Conservation (phyloP, 1,139 yeast species). For the Debaryomyces psychrophilus region DNA sequence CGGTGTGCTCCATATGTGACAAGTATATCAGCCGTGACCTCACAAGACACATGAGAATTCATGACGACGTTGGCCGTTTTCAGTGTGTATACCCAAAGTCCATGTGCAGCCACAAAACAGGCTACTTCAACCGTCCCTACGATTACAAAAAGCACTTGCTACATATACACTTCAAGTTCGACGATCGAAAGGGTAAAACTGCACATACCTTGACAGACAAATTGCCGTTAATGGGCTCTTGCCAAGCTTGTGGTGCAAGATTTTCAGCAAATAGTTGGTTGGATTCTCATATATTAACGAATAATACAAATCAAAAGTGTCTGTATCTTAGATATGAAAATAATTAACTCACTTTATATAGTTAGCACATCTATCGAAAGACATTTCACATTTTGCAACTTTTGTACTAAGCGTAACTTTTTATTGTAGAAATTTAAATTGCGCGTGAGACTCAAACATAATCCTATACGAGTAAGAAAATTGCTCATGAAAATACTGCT, state of each 20-base stretch:
- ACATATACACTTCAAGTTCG: slow-evolving; percentile 49
- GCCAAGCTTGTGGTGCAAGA: slow-evolving; percentile 43
- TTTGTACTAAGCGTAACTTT: neutral
- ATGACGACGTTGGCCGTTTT: slow-evolving; percentile 50
- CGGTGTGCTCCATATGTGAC: slow-evolving; percentile 45
- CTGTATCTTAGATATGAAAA: slow-evolving; percentile 21
- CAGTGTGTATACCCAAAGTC: slow-evolving; percentile 48
- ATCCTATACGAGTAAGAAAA: neutral
- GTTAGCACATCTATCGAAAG: neutral
- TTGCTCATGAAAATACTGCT: neutral
- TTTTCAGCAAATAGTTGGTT: slow-evolving; percentile 46
- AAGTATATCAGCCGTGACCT: slow-evolving; percentile 48
- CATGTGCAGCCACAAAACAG: slow-evolving; percentile 49
- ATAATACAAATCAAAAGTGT: slow-evolving; percentile 26
- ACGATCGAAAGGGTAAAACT: slow-evolving; percentile 46
- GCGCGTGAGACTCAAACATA: neutral
- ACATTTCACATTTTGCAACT: slow-evolving; percentile 1
- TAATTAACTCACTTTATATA: slow-evolving; percentile 2
- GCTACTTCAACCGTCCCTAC: slow-evolving; percentile 51
- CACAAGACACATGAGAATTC: slow-evolving; percentile 50
- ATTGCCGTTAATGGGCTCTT: slow-evolving; percentile 41
- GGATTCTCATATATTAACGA: slow-evolving; percentile 42
- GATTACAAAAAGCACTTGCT: slow-evolving; percentile 52
- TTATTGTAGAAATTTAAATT: slow-evolving; percentile 1
- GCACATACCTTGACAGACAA: slow-evolving; percentile 50